Base-by-base conservation (phyloP, 2,329 filamentous ascomycete species). In the Xylariaceae sp. region DNA sequence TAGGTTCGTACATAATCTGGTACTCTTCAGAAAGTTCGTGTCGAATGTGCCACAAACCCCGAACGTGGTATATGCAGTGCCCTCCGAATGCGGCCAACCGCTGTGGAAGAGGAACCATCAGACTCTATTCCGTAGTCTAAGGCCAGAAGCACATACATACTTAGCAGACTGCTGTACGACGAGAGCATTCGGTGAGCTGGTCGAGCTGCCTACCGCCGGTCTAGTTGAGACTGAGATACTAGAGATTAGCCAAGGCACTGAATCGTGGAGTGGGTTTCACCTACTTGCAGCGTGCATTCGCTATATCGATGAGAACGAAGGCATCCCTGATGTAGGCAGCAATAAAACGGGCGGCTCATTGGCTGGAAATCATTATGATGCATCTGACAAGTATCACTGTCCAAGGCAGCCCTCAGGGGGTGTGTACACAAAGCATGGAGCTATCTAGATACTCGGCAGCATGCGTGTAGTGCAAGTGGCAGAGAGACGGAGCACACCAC, bases 61-160 rank as follows among this genome's bases (percentile, higher is more conserved):
- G 47, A 51, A 51, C 56, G 48, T 39, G 49, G 51, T 34, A 49
- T 51, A 51, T 61, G 56, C 55, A 51, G 51, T 61, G 53, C 17
- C 18, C 51, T 56, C 56, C 59, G 47, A 57, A 56, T 60, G 61
- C 61, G 56, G 59, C 53, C 55, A 63, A 55, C 53, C 59, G 53
- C 18, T n/a, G 35, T 54, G n/a, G 42, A 49, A 51, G 37, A 57
- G 42, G 59, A 55, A 18, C 59, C 54, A 57, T 54, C 53, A 39
- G 56, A 30, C 23, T 30, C 23, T 30, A 30, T 30, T 30, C 23
- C 23, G 13, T 42, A 42, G 37, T 13, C 37, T 42, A 42, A 42
- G 9, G 37, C 9, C 37, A 10, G 37, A 13, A 10, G 42, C 23
- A 49, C 15, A 9, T 18, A 35, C 10, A 11, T 51, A 51, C 23